A percentile compares a stretch with the other conserved stretches of the same genome.
phyloP scores from a whole-genome alignment of 768 basidiomycete species.

The Dictyophora rubrovolvata region DNA sequence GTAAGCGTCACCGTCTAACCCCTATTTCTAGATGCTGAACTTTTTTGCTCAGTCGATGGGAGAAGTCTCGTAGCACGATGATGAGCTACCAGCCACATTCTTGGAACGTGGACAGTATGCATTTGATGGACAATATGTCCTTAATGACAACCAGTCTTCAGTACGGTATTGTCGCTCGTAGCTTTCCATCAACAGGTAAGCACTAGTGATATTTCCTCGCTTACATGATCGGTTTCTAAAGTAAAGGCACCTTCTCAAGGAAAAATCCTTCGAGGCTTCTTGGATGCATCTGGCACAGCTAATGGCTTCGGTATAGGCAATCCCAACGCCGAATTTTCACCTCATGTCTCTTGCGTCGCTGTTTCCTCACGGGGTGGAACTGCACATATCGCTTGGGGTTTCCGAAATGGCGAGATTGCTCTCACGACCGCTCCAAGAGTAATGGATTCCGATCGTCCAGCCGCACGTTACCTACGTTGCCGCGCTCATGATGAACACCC shows the following conservation, averaged over 20 bases:
- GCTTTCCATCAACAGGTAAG: slow-evolving; percentile 51
- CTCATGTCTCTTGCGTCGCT: slow-evolving; percentile 39
- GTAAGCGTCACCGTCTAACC: slow-evolving; percentile 26
- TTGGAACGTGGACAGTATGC: slow-evolving; percentile 45
- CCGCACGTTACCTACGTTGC: slow-evolving; percentile 40
- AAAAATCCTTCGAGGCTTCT: slow-evolving; percentile 56
- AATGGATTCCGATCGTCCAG: slow-evolving; percentile 43
- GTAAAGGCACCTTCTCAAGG: slow-evolving; percentile 8
- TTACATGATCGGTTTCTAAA: neutral
- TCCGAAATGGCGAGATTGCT: slow-evolving; percentile 54
- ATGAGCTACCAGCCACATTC: slow-evolving; percentile 56
- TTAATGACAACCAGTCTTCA: slow-evolving; percentile 54
- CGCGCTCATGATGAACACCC: slow-evolving; percentile 49
- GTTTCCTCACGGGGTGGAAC: slow-evolving; percentile 54
- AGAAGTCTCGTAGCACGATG: slow-evolving; percentile 46
- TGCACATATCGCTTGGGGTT: slow-evolving; percentile 67
- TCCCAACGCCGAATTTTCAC: slow-evolving; percentile 65
- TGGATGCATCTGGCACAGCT: slow-evolving; percentile 52
- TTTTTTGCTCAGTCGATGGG: slow-evolving; percentile 51
- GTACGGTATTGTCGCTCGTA: slow-evolving; percentile 66
- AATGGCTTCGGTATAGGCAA: slow-evolving; percentile 57
- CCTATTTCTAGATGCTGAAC: neutral
- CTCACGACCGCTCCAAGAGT: slow-evolving; percentile 46
- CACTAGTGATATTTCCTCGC: neutral
- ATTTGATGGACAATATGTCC: slow-evolving; percentile 41